Evolutionary conservation across 768 basidiomycete species (phyloP).

Genomic region (Termitomyces sp.): DNA sequence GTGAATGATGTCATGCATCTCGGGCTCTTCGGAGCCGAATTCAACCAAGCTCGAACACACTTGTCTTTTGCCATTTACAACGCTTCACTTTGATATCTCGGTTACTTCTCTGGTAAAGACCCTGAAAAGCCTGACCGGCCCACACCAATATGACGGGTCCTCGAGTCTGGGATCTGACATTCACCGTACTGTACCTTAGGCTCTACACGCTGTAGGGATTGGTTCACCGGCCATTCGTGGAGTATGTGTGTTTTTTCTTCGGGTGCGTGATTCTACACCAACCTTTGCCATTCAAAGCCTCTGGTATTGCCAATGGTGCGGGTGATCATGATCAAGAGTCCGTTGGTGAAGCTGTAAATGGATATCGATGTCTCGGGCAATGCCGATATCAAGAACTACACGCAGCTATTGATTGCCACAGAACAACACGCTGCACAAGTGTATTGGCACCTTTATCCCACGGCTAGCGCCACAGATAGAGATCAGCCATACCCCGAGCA

Average conservation of each 20-base stretch:
- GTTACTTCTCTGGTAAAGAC: too few relatives aligned
- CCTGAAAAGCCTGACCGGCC: too few relatives aligned
- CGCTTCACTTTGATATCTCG: too few relatives aligned
- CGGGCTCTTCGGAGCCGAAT: too few relatives aligned
- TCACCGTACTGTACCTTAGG: too few relatives aligned
- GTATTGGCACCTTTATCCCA: slow-evolving; percentile 37
- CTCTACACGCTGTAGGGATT: slow-evolving; percentile 30
- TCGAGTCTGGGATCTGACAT: too few relatives aligned
- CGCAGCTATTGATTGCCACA: slow-evolving; percentile 31
- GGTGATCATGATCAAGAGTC: slow-evolving; percentile 35
- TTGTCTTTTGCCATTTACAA: too few relatives aligned
- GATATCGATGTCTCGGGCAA: slow-evolving; percentile 30
- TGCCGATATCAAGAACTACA: slow-evolving; percentile 30
- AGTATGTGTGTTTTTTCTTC: slow-evolving; percentile 18
- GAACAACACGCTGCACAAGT: slow-evolving; percentile 33
- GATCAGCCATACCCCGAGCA: slow-evolving; percentile 36
- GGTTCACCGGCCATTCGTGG: slow-evolving; percentile 39
- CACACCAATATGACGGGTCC: too few relatives aligned
- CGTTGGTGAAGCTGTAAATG: slow-evolving; percentile 33
- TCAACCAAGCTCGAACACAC: too few relatives aligned
- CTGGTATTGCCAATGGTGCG: slow-evolving; percentile 33
- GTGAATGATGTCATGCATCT: too few relatives aligned
- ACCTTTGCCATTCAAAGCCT: slow-evolving; percentile 22
- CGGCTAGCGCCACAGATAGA: slow-evolving; percentile 26
- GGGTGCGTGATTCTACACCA: not conserved